These are phyloP conservation scores for Adansonia madagascariensis DNA, from an alignment of 441 rosid genomes.

Conservation along the genomic window DNA sequence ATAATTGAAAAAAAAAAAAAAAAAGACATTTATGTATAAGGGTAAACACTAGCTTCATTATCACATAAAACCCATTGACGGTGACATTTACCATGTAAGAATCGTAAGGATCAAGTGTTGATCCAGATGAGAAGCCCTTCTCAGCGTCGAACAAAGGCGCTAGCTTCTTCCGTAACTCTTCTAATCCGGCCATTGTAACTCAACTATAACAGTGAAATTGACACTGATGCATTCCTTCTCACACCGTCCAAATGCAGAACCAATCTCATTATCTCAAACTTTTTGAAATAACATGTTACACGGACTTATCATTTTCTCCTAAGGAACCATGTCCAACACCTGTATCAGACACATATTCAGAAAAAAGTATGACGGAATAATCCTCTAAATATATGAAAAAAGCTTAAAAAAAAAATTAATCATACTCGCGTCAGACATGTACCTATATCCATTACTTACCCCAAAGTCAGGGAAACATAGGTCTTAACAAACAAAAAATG, in stretches of 20 bases:
- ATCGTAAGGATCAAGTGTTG: conserved; percentile 66
- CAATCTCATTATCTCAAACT: not conserved
- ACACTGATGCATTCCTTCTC: conserved; percentile 16
- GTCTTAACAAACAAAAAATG: not conserved
- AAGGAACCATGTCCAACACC: too few relatives aligned
- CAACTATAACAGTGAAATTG: conserved; percentile 23
- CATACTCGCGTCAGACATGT: too few relatives aligned
- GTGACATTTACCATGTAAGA: conserved; percentile 64
- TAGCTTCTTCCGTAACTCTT: conserved; percentile 82
- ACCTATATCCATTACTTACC: too few relatives aligned
- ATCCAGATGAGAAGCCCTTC: conserved; percentile 77
- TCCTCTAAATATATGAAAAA: too few relatives aligned
- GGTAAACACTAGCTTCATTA: not conserved
- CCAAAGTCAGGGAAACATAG: too few relatives aligned
- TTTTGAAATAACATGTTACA: not conserved
- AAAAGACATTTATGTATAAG: conserved; percentile 17
- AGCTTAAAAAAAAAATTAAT: too few relatives aligned
- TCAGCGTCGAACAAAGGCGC: conserved; percentile 91
- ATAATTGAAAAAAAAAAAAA: conserved; percentile 22
- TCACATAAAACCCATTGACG: conserved; percentile 15
- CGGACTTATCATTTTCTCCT: too few relatives aligned
- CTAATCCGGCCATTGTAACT: conserved; percentile 82
- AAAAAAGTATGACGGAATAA: too few relatives aligned
- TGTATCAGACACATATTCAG: too few relatives aligned
- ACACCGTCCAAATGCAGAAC: conserved; percentile 12